These are phyloP conservation scores for Vigna reflexopilosa DNA, from an alignment of 306 rosid species.

Conservation along the genomic window DNA sequence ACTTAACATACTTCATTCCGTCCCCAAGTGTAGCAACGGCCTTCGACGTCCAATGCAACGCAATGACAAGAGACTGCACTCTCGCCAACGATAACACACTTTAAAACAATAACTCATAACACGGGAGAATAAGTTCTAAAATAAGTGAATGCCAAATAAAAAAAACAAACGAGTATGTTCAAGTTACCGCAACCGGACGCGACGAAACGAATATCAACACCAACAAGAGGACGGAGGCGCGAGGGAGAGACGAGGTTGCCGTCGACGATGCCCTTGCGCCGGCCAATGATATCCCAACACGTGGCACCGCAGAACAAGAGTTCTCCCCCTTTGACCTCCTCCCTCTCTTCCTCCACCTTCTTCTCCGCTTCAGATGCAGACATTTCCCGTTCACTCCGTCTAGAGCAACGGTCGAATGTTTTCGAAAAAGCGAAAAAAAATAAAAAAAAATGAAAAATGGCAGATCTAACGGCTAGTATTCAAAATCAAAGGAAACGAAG, in stretches of 20 bases:
- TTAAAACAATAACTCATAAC: background rate
- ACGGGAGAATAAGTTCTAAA: background rate
- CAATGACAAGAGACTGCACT: slow-evolving; percentile 91
- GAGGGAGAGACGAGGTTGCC: slow-evolving; percentile 87
- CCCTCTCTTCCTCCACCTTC: slow-evolving; percentile 60
- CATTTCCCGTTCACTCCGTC: slow-evolving; percentile 79
- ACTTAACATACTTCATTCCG: slow-evolving; percentile 81
- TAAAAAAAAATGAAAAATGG: slow-evolving; percentile 14
- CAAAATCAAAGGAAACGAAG: slow-evolving; percentile 41
- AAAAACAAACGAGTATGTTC: too few species aligned
- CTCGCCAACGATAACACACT: slow-evolving; percentile 27
- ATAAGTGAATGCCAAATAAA: background rate
- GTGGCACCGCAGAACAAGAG: slow-evolving; percentile 95
- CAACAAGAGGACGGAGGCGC: slow-evolving; percentile 88
- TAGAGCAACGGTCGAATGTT: slow-evolving; percentile 51
- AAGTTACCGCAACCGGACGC: slow-evolving; percentile 85
- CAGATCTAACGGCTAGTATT: slow-evolving; percentile 84
- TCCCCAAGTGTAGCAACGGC: slow-evolving; percentile 99
- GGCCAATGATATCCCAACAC: slow-evolving; percentile 84
- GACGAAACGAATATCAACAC: slow-evolving; percentile 74
- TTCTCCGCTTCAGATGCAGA: slow-evolving; percentile 70
- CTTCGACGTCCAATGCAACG: slow-evolving; percentile 92
- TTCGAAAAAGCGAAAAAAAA: background rate
- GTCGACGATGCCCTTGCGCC: slow-evolving; percentile 73
- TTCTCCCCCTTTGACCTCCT: slow-evolving; percentile 69